A percentile compares a stretch with the other conserved stretches of the same genome.
These are phyloP conservation scores for Eutypa lata DNA, from an alignment of 2,329 filamentous ascomycete species.

Conservation along the genomic window DNA sequence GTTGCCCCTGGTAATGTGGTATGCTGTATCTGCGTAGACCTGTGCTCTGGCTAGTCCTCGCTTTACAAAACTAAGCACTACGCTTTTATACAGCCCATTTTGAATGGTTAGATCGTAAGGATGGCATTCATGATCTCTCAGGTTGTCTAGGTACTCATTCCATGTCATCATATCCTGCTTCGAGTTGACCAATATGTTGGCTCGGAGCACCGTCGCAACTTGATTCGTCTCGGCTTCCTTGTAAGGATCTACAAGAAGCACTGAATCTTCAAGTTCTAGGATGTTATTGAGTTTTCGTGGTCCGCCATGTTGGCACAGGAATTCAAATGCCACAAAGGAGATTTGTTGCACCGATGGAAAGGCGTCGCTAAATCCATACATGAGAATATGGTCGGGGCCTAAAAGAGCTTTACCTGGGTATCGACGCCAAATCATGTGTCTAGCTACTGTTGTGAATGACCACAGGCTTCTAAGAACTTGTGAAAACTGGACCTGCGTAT, in stretches of 20 bases:
- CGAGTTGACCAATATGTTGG: neutral
- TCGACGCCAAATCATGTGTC: neutral
- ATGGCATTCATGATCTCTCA: neutral
- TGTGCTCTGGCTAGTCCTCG: neutral
- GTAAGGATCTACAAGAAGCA: neutral
- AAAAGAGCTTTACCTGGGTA: neutral
- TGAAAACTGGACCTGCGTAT: neutral
- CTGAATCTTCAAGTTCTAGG: neutral
- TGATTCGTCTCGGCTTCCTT: neutral
- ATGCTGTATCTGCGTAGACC: neutral
- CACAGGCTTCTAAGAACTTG: neutral
- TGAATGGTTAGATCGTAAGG: too few relatives aligned
- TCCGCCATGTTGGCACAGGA: neutral
- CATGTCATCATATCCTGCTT: neutral
- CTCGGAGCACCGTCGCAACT: neutral
- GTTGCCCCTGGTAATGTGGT: neutral
- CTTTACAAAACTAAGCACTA: neutral
- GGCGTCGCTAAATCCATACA: neutral
- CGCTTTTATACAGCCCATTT: too few relatives aligned
- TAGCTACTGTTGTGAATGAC: neutral
- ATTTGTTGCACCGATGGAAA: neutral
- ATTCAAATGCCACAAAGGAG: neutral
- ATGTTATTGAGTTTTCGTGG: neutral
- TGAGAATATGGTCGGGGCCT: neutral
- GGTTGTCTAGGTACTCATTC: neutral